Conservation (phyloP, 2,329 filamentous ascomycete species). For the Pseudocercospora pini-densiflorae region DNA sequence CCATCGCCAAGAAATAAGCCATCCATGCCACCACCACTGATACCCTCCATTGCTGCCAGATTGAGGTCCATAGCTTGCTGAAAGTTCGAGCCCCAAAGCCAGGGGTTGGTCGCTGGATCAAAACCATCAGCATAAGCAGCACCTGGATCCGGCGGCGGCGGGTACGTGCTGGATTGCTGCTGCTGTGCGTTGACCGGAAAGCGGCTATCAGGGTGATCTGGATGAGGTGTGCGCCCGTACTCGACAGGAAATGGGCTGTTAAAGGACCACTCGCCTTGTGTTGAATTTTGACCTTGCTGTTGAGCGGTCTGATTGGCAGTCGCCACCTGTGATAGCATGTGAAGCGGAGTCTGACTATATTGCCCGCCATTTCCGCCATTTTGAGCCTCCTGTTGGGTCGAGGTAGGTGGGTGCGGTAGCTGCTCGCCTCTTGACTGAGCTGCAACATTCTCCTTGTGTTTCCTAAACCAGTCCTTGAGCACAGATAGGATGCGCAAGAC, state of each 20-base stretch:
- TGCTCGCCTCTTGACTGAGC: conserved; percentile 29
- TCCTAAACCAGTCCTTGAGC: conserved; percentile 50
- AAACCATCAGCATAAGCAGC: conserved; percentile 12
- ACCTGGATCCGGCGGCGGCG: conserved; percentile 11
- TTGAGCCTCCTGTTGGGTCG: conserved; percentile 15
- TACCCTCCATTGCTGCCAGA: conserved; percentile 38
- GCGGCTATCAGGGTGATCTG: conserved; percentile 24
- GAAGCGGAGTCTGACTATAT: conserved; percentile 25
- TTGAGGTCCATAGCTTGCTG: conserved; percentile 44
- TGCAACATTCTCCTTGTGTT: conserved; percentile 39
- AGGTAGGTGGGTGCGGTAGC: conserved; percentile 16
- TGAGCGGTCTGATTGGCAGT: conserved; percentile 25
- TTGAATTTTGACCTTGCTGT: conserved; percentile 14
- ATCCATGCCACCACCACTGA: conserved; percentile 39
- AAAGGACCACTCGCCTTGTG: conserved; percentile 32
- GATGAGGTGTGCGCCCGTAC: conserved; percentile 22
- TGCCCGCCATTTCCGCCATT: conserved; percentile 11
- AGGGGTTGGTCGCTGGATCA: conserved; percentile 28
- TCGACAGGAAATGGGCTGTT: conserved; percentile 28
- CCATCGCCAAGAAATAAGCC: conserved; percentile 38
- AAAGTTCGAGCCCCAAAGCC: conserved; percentile 41
- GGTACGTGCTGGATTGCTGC: conserved; percentile 15
- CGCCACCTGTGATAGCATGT: conserved; percentile 35
- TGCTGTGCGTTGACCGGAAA: conserved; percentile 21
- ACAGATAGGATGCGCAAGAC: conserved; percentile 52